These are phyloP conservation scores for Musa itinerans DNA, from an alignment of 176 grass and related monocot species.

Conservation along the genomic window DNA sequence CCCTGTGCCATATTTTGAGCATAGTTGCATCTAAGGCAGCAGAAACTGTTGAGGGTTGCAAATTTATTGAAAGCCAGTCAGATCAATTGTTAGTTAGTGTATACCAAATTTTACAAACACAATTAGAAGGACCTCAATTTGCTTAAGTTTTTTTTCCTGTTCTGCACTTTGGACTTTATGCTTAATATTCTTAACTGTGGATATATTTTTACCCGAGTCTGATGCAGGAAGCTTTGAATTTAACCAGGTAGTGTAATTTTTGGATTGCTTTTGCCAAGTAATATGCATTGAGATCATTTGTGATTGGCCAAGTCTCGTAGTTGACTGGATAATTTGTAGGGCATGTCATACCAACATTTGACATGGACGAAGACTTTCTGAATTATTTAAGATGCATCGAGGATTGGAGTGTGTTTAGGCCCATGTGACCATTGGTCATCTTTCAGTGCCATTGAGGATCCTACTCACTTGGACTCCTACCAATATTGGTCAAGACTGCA, in stretches of 20 bases:
- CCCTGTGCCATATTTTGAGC: conserved; percentile 10
- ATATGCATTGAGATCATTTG: not conserved
- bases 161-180: not conserved
- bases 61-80: conserved; percentile 8
- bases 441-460: not conserved
- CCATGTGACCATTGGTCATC: not conserved
- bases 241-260: not conserved
- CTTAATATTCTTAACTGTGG: not conserved
- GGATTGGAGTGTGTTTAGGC: not conserved
- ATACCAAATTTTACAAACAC: conserved; percentile 14
- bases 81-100: conserved; percentile 11
- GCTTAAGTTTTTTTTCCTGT: not conserved
- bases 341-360: not conserved
- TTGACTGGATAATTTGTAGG: not conserved
- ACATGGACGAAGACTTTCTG: not conserved
- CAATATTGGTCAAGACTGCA: not conserved
- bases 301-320: too few species aligned
- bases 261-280: not conserved
- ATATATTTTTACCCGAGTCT: not conserved
- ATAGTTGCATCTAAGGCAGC: conserved; percentile 20
- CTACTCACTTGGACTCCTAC: not conserved
- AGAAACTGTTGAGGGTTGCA: conserved; percentile 13
- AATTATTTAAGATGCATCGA: not conserved
- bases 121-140: conserved; percentile 17
- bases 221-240: not conserved